Evolutionary conservation across 768 basidiomycete species (phyloP), one percentile per base, ranked within the genome.

Genomic region (Trametes punicea): DNA sequence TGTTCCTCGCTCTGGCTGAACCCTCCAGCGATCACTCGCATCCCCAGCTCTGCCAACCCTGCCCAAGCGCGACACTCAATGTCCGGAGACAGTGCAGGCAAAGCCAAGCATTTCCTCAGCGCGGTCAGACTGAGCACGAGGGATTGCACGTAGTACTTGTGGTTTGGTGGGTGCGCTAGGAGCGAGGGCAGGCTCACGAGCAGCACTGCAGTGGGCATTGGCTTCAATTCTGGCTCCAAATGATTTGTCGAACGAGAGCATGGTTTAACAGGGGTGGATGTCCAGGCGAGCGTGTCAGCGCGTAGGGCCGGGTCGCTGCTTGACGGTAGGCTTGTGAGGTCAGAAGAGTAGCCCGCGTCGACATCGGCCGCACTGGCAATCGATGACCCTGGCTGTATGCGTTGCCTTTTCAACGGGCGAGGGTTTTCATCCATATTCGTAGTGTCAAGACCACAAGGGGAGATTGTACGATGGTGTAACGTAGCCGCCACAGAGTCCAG

Each of bases 31-130:
- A 82, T 75, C 40, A 82, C 75, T 56, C 74, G 74, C 65, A 90
- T 75, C 3, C 87, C 88, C 1, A 88, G 63, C 67, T 91, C 89
- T 0, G 82, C 88, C 0, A 90, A 61, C 9, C 79, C 78, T 0
- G 83, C 82, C 82, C 85, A 89, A 1, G 87, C 87, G 7, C 82
- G 74, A 64, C 87, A 90, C 62, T 90, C 88, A 8, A 84, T 67
- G 47, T 80, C 78, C 5, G 78, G 76, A 5, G 82, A 78, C 1
- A 90, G 72, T 11, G 75, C 73, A 2, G 74, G 71, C 0, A 82
- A 60, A 0, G 70, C 61, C 11, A 88, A 73, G 66, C 84, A 87
- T 60, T 74, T 77, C 40, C 80, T 70, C 9, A 90, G 65, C 0
- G 88, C 81, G 41, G 74, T 67, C 1, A 82, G 65, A 0, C 88